Evolutionary conservation across 352 stramenopile genomes (phyloP), one percentile per base, ranked within the genome.

Genomic region (Globisporangium takayamanum): DNA sequence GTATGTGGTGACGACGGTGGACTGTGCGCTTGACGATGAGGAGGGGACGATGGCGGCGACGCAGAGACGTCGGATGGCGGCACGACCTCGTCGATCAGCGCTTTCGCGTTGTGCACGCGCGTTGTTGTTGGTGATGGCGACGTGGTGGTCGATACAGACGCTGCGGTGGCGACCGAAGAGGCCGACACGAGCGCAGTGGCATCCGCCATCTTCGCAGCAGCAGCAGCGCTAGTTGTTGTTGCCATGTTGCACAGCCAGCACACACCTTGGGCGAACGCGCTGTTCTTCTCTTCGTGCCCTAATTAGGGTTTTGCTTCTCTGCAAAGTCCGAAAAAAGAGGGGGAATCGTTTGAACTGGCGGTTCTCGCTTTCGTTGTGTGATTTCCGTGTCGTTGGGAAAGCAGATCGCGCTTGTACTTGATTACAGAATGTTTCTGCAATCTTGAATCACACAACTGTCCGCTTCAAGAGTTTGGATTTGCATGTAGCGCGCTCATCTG

Each of bases 261-360:
- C 39, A 18, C 39, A 5, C 33, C 22, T 22, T 22, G 15, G 18
- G 50, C 10, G 33, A n/a, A 22, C 14, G 37, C 50, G 28, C 39
- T 50, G 37, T 39, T 3, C 18, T 44, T 53, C 28, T 14, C 14
- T 25, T 52, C 7, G 36, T 41, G 46, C 46, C 55, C 47, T 55
- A 61, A 61, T 54, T 60, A 50, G 49, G 55, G 47, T 55, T 55
- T 54, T 37, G 16, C 36, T 26, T 37, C 47, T 37, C 41, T 46
- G 1, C 41, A 46, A 46, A 46, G 41, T 46, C 18, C 41, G 41
- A 46, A 46, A 46, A 46, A 46, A n/a, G 41, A 46, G 41, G 41
- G 41, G 41, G 41, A 46, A n/a, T 46, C 18, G 14, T 46, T 46
- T 46, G 41, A 46, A n/a, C 41, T 46, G 41, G 41, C 41, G 41